phyloP scores from a whole-genome alignment of 2,329 filamentous ascomycete species.

The Aschersonia sp. region DNA sequence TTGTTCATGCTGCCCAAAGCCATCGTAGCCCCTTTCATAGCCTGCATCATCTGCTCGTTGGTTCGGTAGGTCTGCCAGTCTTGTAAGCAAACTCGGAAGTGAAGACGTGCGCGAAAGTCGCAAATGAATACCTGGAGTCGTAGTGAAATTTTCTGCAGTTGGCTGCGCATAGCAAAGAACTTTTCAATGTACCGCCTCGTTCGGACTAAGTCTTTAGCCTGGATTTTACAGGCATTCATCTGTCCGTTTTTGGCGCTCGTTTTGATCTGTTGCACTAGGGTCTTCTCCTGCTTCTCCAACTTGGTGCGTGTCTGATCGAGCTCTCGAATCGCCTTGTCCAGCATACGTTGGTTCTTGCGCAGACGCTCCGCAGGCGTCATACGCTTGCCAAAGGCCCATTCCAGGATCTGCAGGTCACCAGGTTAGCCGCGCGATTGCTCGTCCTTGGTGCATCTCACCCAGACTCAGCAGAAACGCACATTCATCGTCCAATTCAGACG shows the following conservation, averaged over 20 bases:
- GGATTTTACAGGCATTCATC: slow-evolving; percentile 96
- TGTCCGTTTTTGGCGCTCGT: slow-evolving; percentile 96
- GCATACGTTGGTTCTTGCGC: slow-evolving; percentile 86
- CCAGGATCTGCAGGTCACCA: slow-evolving; percentile 54
- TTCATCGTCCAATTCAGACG: slow-evolving; percentile 33
- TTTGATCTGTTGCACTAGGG: slow-evolving; percentile 89
- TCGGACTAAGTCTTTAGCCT: slow-evolving; percentile 90
- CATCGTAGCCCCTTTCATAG: slow-evolving; percentile 94
- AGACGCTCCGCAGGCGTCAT: slow-evolving; percentile 91
- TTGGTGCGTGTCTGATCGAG: slow-evolving; percentile 90
- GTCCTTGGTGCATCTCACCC: neutral
- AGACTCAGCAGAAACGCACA: slow-evolving; percentile 21
- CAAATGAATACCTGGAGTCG: slow-evolving; percentile 63
- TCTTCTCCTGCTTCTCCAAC: slow-evolving; percentile 97
- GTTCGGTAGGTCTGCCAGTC: slow-evolving; percentile 72
- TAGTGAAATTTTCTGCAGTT: slow-evolving; percentile 88
- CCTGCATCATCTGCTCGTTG: slow-evolving; percentile 99
- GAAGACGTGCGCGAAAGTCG: neutral
- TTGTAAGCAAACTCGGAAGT: neutral
- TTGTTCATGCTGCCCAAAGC: slow-evolving; percentile 94
- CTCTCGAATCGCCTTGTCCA: slow-evolving; percentile 95
- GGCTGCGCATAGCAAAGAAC: slow-evolving; percentile 96
- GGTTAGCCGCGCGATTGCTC: slow-evolving; percentile 2
- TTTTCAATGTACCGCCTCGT: slow-evolving; percentile 93
- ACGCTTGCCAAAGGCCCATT: slow-evolving; percentile 99